phyloP scores from a whole-genome alignment of 805 yeast genomes.

The Brettanomyces custersianus region DNA sequence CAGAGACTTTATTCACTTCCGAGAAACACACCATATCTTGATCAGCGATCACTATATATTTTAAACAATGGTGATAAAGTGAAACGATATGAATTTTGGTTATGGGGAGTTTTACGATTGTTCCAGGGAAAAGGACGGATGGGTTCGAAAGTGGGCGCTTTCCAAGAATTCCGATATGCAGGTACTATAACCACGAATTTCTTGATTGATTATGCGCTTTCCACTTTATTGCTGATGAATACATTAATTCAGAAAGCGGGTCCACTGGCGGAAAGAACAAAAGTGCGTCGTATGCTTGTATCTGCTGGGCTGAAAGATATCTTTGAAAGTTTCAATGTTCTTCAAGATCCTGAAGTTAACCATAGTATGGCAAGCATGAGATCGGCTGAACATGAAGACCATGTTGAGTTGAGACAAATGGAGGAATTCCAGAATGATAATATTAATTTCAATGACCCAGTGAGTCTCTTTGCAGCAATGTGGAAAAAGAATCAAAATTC shows the following conservation, averaged over 20 bases:
- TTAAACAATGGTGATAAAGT: constrained; percentile 17
- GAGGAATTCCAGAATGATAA: constrained; percentile 32
- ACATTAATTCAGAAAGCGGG: constrained; percentile 35
- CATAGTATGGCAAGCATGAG: constrained; percentile 33
- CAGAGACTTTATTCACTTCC: constrained; percentile 15
- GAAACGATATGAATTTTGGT: constrained; percentile 26
- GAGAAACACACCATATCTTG: constrained; percentile 10
- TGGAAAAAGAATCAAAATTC: constrained; percentile 51
- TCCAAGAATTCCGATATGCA: constrained; percentile 60
- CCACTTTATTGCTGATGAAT: constrained; percentile 41
- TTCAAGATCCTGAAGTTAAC: constrained; percentile 33
- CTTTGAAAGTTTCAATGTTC: constrained; percentile 27
- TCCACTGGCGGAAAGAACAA: constrained; percentile 33
- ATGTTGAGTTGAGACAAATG: constrained; percentile 28
- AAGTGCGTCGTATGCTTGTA: constrained; percentile 35
- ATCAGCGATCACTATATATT: constrained; percentile 19
- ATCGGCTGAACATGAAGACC: constrained; percentile 34
- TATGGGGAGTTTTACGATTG: constrained; percentile 22
- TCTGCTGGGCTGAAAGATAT: constrained; percentile 33
- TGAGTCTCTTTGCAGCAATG: constrained; percentile 52
- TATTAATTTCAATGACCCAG: constrained; percentile 61
- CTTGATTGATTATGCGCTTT: constrained; percentile 44
- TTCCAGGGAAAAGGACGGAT: constrained; percentile 69
- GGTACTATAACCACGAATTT: constrained; percentile 52
- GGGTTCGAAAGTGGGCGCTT: constrained; percentile 90